A percentile compares a stretch with the other conserved stretches of the same genome.
Conservation (phyloP, 108 stramenopile genomes). For the Epipyxis sp. region DNA sequence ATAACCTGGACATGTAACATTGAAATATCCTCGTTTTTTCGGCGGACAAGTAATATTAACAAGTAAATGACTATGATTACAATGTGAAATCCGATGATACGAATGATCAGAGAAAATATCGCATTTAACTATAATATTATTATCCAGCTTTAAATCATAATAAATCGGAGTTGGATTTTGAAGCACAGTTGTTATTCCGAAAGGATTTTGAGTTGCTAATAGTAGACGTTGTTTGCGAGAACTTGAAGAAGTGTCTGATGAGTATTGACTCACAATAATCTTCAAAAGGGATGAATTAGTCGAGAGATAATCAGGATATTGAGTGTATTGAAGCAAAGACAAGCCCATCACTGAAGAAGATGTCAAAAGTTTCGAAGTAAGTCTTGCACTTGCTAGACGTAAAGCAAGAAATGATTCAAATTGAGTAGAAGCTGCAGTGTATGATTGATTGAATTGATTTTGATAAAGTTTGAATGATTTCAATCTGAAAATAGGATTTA, state of each 20-base stretch:
- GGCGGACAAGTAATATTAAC: constrained; percentile 4
- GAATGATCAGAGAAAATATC: neutral
- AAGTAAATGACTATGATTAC: neutral
- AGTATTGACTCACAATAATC: neutral
- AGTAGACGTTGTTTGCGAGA: too few species aligned
- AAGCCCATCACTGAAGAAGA: too few species aligned
- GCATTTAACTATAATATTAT: neutral
- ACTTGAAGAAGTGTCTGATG: too few species aligned
- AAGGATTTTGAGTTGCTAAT: neutral
- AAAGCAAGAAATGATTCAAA: too few species aligned
- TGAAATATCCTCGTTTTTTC: neutral
- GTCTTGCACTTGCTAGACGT: too few species aligned
- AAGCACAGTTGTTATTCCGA: neutral
- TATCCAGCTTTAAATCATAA: neutral
- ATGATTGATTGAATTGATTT: too few species aligned
- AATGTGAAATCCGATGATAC: neutral
- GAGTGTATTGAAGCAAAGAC: neutral
- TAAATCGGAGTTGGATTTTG: neutral
- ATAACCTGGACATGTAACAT: neutral
- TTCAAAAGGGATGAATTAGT: neutral
- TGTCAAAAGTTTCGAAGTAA: too few species aligned
- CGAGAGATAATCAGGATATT: neutral
- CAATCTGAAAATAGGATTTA: too few species aligned
- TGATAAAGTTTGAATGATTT: too few species aligned
- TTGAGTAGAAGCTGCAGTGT: too few species aligned